Conservation (phyloP, 495 filamentous ascomycete genomes). For the Lentithecium fluviatile region DNA sequence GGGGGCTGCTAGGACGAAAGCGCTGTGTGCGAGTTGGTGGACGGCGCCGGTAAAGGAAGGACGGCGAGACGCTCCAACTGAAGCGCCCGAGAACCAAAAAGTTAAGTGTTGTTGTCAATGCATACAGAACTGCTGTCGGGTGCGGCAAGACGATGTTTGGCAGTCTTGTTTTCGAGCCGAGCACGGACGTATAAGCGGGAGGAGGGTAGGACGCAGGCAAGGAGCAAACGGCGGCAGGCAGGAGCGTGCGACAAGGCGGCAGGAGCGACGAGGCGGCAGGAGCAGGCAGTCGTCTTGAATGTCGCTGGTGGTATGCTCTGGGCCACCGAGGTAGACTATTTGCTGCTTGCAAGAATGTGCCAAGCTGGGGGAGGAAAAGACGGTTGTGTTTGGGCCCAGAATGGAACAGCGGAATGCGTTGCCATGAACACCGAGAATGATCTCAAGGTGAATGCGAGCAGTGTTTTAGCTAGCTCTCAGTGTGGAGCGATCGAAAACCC, state of each 20-base stretch:
- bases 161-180: not conserved
- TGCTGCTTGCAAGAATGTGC: not conserved
- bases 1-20: not conserved
- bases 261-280: not conserved
- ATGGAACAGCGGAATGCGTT: not conserved
- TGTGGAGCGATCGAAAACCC: too few species aligned
- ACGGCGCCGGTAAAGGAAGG: constrained; percentile 17
- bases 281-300: too few species aligned
- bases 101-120: constrained; percentile 22
- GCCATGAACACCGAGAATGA: not conserved
- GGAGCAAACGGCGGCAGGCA: not conserved
- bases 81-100: constrained; percentile 14
- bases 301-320: too few species aligned
- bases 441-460: too few species aligned
- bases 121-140: constrained; percentile 17
- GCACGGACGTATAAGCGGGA: not conserved
- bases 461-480: too few species aligned
- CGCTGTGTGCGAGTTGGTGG: constrained; percentile 13
- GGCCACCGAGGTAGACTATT: too few species aligned
- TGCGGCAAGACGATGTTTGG: not conserved
- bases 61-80: constrained; percentile 3
- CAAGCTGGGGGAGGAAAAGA: not conserved
- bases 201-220: not conserved
- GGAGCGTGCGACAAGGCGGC: not conserved
- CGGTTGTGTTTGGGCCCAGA: constrained; percentile 1